Percentiles rank a stretch among this genome's conserved stretches.
Conservation (phyloP, 495 filamentous ascomycete species). For the Penicillium pulvis region DNA sequence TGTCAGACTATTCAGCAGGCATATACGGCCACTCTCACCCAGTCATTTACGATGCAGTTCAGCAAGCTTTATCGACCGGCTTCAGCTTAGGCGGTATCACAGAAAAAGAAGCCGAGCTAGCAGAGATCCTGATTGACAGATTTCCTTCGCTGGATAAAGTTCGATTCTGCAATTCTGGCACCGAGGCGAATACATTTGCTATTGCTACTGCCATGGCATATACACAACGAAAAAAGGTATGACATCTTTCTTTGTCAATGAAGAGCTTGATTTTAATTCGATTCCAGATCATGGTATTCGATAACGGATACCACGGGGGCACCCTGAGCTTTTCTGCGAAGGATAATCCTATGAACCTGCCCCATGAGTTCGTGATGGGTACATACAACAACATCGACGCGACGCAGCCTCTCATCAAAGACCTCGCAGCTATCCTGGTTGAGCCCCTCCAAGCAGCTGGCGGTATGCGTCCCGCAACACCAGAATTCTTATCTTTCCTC, state of each 20-base stretch:
- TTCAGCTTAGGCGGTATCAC: constrained; percentile 15
- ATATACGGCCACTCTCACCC: constrained; percentile 50
- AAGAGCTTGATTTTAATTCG: no score
- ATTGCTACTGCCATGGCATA: constrained; percentile 32
- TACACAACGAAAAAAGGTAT: constrained; percentile 43
- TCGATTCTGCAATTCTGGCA: constrained; percentile 44
- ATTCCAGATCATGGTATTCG: constrained; percentile 40
- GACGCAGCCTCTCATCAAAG: constrained; percentile 1
- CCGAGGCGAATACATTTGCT: constrained; percentile 43
- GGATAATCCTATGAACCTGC: constrained; percentile 12
- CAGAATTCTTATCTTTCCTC: constrained; percentile 47
- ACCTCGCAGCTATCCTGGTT: constrained; percentile 55
- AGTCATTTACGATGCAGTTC: constrained; percentile 35
- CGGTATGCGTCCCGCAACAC: constrained; percentile 47
- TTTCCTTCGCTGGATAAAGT: constrained; percentile 37
- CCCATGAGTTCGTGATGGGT: constrained; percentile 11
- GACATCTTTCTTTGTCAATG: no score
- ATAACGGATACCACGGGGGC: constrained; percentile 58
- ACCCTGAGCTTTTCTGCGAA: constrained; percentile 1
- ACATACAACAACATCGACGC: constrained; percentile 4
- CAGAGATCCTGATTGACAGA: constrained; percentile 21
- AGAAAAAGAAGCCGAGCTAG: constrained; percentile 13
- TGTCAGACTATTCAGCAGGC: constrained; percentile 47
- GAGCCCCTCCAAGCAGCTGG: constrained; percentile 62
- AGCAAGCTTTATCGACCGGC: constrained; percentile 19